Percentiles rank a stretch among this genome's conserved stretches.
Conservation (phyloP, 179 eudicot genomes). For the Actinidia arguta region DNA sequence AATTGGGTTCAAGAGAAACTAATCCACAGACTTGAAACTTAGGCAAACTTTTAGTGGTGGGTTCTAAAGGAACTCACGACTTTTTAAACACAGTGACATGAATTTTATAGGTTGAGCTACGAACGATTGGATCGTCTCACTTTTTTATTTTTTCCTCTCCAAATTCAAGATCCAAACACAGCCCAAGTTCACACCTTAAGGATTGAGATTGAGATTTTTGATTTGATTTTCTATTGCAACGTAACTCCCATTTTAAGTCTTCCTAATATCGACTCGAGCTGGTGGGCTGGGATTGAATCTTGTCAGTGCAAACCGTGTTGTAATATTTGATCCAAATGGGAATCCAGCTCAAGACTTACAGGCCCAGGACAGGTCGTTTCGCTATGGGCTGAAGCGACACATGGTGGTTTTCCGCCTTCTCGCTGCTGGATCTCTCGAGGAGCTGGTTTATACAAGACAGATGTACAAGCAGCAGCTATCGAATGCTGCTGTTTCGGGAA, state of each 20-base stretch:
- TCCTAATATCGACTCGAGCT: constrained; percentile 95
- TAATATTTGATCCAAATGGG: constrained; percentile 98
- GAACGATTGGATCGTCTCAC: too few relatives aligned
- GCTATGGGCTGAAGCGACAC: constrained; percentile 96
- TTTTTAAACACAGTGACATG: too few relatives aligned
- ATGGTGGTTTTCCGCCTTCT: constrained; percentile 94
- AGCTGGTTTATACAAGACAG: constrained; percentile 90
- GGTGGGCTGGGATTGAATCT: constrained; percentile 98
- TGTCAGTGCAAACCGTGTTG: constrained; percentile 97
- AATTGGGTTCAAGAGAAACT: too few relatives aligned
- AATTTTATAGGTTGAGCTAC: too few relatives aligned
- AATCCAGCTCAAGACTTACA: constrained; percentile 97
- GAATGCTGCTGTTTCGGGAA: constrained; percentile 94
- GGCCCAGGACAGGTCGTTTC: constrained; percentile 97
- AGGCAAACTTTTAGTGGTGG: too few relatives aligned
- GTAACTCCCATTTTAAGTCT: constrained; percentile 58
- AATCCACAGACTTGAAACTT: too few relatives aligned
- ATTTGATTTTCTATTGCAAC: constrained; percentile 12
- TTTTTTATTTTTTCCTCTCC: too few relatives aligned
- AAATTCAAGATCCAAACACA: constrained; percentile 99
- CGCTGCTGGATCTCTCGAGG: constrained; percentile 98
- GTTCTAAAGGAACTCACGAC: too few relatives aligned
- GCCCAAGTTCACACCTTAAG: constrained; percentile 38
- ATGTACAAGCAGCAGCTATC: constrained; percentile 96
- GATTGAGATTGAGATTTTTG: neutral